Evolutionary conservation across 1,139 yeast genomes (phyloP).

Genomic region (Candida neerlandica): DNA sequence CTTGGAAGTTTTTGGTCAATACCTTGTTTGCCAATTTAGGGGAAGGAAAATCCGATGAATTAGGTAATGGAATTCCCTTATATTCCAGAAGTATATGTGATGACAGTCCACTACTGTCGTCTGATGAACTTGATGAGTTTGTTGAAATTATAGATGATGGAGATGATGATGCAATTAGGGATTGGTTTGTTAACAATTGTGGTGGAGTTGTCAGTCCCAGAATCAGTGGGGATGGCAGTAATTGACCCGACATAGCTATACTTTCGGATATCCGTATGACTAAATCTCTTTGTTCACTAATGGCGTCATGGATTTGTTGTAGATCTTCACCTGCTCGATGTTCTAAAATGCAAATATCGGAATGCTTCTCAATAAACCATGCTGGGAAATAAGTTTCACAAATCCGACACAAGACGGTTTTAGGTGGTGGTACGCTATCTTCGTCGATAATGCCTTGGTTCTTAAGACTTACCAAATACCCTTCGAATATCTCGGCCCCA

Average conservation of each 20-base stretch:
- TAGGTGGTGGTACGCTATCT: conserved; percentile 71
- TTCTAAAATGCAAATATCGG: conserved; percentile 84
- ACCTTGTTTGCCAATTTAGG: conserved; percentile 27
- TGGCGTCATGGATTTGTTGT: conserved; percentile 74
- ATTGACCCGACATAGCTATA: conserved; percentile 19
- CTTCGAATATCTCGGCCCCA: conserved; percentile 83
- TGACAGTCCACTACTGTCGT: conserved; percentile 18
- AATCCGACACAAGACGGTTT: conserved; percentile 80
- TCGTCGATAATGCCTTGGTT: conserved; percentile 65
- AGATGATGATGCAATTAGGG: conserved; percentile 16
- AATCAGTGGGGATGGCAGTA: conserved; percentile 12
- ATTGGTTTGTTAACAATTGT: conserved; percentile 9
- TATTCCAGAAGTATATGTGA: conserved; percentile 44
- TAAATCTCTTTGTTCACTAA: conserved; percentile 70
- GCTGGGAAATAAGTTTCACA: conserved; percentile 92
- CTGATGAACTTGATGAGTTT: conserved; percentile 13
- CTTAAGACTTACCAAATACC: conserved; percentile 65
- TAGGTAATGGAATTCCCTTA: conserved; percentile 61
- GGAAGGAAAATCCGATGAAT: conserved; percentile 16
- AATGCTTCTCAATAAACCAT: conserved; percentile 95
- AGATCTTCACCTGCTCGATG: conserved; percentile 81
- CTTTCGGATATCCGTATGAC: conserved; percentile 50
- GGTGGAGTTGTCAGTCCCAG: conserved; percentile 8
- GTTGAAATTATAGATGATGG: conserved; percentile 18
- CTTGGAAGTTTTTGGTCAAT: conserved; percentile 31